Evolutionary conservation across 306 rosid genomes (phyloP).

Genomic region (Cucumis melo): DNA sequence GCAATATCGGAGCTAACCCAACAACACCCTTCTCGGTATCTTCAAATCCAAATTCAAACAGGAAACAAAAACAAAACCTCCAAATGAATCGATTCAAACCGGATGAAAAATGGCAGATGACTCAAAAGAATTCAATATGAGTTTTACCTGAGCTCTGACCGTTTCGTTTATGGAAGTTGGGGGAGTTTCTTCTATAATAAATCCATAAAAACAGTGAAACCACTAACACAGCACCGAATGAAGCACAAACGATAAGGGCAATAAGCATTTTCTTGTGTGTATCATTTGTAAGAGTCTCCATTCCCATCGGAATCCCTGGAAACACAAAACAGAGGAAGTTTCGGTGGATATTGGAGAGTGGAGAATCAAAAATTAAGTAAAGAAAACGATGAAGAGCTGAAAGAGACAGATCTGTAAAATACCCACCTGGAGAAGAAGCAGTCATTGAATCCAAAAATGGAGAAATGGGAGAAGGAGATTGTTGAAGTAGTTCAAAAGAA

Average conservation of each 20-base stretch:
- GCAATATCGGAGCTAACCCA: constrained; percentile 27
- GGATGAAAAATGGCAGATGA: neutral
- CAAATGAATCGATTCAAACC: neutral
- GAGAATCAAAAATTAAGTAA: neutral
- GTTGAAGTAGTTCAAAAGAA: neutral
- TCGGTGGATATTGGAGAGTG: neutral
- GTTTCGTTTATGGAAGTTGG: constrained; percentile 26
- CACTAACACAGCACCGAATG: constrained; percentile 30
- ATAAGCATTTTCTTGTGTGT: constrained; percentile 45
- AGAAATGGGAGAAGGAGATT: constrained; percentile 21
- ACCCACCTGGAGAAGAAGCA: constrained; percentile 52
- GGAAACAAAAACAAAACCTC: neutral
- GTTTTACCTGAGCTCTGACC: constrained; percentile 31
- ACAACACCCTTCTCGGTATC: constrained; percentile 62
- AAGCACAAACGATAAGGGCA: constrained; percentile 28
- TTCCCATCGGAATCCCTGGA: constrained; percentile 32
- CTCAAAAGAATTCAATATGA: neutral
- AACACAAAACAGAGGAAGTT: neutral
- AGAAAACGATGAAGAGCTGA: neutral
- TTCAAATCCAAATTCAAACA: constrained; percentile 7
- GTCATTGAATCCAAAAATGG: constrained; percentile 26
- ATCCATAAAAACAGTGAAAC: constrained; percentile 41
- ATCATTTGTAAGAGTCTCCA: constrained; percentile 24
- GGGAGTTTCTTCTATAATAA: constrained; percentile 23
- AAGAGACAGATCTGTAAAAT: neutral